Conservation (phyloP, 2,329 filamentous ascomycete genomes). For the Fusarium staphyleae region DNA sequence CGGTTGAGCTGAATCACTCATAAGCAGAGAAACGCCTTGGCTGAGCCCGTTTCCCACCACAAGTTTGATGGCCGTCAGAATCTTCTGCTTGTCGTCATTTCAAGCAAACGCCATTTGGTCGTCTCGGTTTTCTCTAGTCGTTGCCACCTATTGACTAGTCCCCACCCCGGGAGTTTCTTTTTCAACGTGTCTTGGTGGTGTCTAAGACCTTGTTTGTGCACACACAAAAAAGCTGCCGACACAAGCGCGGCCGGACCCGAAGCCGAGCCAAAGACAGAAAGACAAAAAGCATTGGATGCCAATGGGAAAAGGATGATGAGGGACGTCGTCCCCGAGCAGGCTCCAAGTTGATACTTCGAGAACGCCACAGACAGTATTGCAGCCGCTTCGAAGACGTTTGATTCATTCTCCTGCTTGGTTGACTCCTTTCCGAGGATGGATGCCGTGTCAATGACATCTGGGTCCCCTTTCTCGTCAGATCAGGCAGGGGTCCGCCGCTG, state of each 20-base stretch:
- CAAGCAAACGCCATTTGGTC: background rate
- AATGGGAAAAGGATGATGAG: slow-evolving; percentile 32
- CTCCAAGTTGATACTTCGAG: slow-evolving; percentile 1
- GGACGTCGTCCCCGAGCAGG: slow-evolving; percentile 19
- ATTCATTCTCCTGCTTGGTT: background rate
- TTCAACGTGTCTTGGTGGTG: slow-evolving; percentile 9
- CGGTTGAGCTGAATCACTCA: slow-evolving; percentile 28
- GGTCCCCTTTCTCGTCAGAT: slow-evolving; percentile 11
- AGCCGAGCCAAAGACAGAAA: slow-evolving; percentile 16
- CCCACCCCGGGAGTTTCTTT: slow-evolving; percentile 22
- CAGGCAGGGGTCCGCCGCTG: slow-evolving; percentile 25
- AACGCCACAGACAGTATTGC: slow-evolving; percentile 29
- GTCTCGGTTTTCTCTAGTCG: slow-evolving; percentile 2
- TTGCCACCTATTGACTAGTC: slow-evolving; percentile 16
- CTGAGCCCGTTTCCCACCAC: slow-evolving; percentile 9
- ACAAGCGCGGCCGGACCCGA: slow-evolving; percentile 28
- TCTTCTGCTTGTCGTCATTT: background rate
- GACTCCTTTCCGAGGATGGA: background rate
- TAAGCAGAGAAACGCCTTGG: slow-evolving; percentile 28
- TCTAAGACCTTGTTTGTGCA: slow-evolving; percentile 14
- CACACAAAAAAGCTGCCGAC: slow-evolving; percentile 25
- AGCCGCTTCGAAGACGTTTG: background rate
- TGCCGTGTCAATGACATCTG: slow-evolving; percentile 8
- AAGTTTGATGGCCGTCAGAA: background rate
- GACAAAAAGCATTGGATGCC: slow-evolving; percentile 28